These are phyloP conservation scores for Botrytis squamosa DNA, from an alignment of 2,329 filamentous ascomycete genomes.

Conservation along the genomic window DNA sequence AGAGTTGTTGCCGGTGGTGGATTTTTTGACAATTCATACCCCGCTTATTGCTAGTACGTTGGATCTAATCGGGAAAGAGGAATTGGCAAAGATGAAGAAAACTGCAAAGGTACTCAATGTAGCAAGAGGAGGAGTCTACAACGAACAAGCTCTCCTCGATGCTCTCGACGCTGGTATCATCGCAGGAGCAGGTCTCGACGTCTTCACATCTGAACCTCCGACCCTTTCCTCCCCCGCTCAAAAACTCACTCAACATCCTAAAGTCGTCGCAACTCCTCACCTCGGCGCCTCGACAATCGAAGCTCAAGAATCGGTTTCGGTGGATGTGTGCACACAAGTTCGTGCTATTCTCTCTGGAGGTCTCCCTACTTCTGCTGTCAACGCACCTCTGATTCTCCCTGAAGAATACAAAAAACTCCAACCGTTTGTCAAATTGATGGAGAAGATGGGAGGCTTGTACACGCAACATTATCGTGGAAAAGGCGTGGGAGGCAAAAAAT, in stretches of 20 bases:
- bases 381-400: slow-evolving; percentile 76
- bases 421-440: slow-evolving; percentile 72
- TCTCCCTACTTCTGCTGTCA: slow-evolving; percentile 73
- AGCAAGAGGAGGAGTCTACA: slow-evolving; percentile 75
- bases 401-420: slow-evolving; percentile 77
- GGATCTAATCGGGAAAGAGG: slow-evolving; percentile 66
- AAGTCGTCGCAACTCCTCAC: slow-evolving; percentile 76
- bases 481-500: slow-evolving; percentile 60
- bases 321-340: slow-evolving; percentile 81
- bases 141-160: slow-evolving; percentile 69
- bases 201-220: slow-evolving; percentile 75
- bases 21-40: slow-evolving; percentile 80
- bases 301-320: slow-evolving; percentile 79
- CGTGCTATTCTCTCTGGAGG: slow-evolving; percentile 70
- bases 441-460: slow-evolving; percentile 77
- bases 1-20: slow-evolving; percentile 63
- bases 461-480: slow-evolving; percentile 64
- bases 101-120: slow-evolving; percentile 76
- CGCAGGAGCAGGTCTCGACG: slow-evolving; percentile 75
- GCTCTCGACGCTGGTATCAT: slow-evolving; percentile 71
- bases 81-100: slow-evolving; percentile 69
- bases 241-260: slow-evolving; percentile 64
- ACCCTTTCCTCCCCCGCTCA: slow-evolving; percentile 57
- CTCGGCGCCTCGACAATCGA: slow-evolving; percentile 77
- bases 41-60: slow-evolving; percentile 75